Base-by-base conservation (phyloP, 352 stramenopile species). In the Phytophthora tubulina region DNA sequence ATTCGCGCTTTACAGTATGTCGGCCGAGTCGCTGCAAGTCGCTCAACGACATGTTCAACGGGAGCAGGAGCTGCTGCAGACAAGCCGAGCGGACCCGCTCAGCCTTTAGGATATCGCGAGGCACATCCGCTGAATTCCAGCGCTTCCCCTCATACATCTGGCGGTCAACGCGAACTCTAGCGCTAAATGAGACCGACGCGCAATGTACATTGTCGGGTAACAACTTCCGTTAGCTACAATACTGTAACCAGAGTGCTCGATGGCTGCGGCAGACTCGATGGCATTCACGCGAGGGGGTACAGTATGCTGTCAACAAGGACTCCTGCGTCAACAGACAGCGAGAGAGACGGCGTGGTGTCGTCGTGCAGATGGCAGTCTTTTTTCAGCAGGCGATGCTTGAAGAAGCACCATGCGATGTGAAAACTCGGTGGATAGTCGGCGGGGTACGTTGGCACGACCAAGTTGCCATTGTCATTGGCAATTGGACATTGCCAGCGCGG, bases 381-480 rank as follows among this genome's bases (percentile, higher is more conserved):
- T 70, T 72, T 75, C 68, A 72, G 54, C 68, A 67, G 42, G 67
- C 39, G 33, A 48, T 53, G 41, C 49, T 72, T 72, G 39, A 67
- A 63, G 49, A 60, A 63, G 21, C 39, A 52, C 45, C 41, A 33
- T 38, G 44, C 35, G 58, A 63, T 73, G 58, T 57, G 50, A 66
- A 67, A 65, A 54, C 32, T 42, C 56, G 48, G 39, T 67, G 56
- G 58, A 69, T 63, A 67, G 55, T 41, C 68, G 27, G 44, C 52
- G 33, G 30, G 21, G 48, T 36, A 48, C 48, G 48, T 21, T 21
- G 21, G 21, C 21, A 21, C 21, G 21, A 21, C 21, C 21, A 21
- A 21, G 21, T 21, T 21, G 21, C 14, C 4, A 21, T 46, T 13
- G 6, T 9, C 41, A n/a, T 46, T 46, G 41, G 39, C 13, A 46